Base-by-base conservation (phyloP, 1,139 yeast genomes). In the Candida glucosophila region DNA sequence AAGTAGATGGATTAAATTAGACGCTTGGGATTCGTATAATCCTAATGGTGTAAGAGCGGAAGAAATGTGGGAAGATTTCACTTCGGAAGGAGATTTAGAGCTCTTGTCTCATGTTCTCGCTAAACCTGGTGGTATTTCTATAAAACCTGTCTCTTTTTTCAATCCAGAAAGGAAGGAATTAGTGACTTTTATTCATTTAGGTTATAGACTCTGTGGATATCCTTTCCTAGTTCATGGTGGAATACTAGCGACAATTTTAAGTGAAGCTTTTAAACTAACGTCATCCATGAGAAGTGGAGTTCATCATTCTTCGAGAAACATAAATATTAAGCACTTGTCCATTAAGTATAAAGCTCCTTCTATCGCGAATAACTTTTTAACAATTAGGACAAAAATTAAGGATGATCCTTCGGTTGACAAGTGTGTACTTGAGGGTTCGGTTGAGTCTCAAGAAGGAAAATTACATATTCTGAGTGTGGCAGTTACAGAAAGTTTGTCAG, bases 141-240 rank as follows among this genome's bases (percentile, higher is more conserved):
- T 82, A 23, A 71, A 77, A 24, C 95, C 95, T 3, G 60, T 75
- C 13, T 66, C 79, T 11, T 86, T 80, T 44, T 72, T 74, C 35
- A 74, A 81, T 37, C 40, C 55, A 6, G 56, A 55, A 18, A 68
- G 74, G 3, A 63, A 71, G 31, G 78, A 82, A 33, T 67, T 79
- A 1, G 67, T 81, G 1, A 69, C 85, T 0, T 63, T 80, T 3
- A 63, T 83, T 15, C 94, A 85, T 47, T 66, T 80, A 26, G 97
- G 97, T 1, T 73, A 78, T 44, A 68, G 69, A 34, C 54, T 86
- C 19, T 77, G 92, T 24, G 97, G 97, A 2, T 86, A 79, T 45
- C 96, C 96, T 1, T 76, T 82, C 39, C 58, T 88, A 19, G 69
- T 85, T 1, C 97, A 88, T 45, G 97, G 97, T 3, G 97, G 97